phyloP scores from a whole-genome alignment of 257 asterid species.

The Avicennia marina region DNA sequence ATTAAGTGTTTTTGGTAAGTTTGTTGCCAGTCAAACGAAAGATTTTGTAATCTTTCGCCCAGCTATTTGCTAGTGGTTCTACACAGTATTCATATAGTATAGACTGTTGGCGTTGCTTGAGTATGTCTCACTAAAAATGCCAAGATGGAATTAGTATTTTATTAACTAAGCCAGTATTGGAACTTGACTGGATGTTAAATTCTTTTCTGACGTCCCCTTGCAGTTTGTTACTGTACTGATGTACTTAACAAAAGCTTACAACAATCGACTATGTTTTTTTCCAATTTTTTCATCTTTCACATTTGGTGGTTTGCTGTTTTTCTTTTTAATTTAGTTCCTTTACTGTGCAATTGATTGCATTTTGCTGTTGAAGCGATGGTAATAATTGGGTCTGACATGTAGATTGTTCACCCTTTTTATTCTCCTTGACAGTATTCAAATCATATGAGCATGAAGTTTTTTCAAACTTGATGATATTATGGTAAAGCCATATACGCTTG shows the following conservation, averaged over 20 bases:
- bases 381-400: too few relatives aligned
- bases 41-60: not conserved
- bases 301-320: not conserved
- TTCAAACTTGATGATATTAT: not conserved
- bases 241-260: not conserved
- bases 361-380: not conserved
- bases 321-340: not conserved
- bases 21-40: conserved; percentile 1
- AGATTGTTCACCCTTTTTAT: not conserved
- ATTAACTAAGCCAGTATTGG: not conserved
- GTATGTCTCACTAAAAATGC: not conserved
- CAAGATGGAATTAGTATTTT: too few relatives aligned
- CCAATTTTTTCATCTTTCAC: not conserved
- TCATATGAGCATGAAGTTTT: not conserved
- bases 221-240: conserved; percentile 5
- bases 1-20: not conserved
- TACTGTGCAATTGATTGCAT: not conserved
- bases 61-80: not conserved
- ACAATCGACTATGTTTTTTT: not conserved
- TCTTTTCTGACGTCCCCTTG: not conserved
- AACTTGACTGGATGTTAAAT: not conserved
- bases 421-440: not conserved
- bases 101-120: not conserved
- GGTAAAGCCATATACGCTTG: not conserved
- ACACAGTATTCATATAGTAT: conserved; percentile 1